Evolutionary conservation across 768 basidiomycete genomes (phyloP).

Genomic region (Suillus placidus): DNA sequence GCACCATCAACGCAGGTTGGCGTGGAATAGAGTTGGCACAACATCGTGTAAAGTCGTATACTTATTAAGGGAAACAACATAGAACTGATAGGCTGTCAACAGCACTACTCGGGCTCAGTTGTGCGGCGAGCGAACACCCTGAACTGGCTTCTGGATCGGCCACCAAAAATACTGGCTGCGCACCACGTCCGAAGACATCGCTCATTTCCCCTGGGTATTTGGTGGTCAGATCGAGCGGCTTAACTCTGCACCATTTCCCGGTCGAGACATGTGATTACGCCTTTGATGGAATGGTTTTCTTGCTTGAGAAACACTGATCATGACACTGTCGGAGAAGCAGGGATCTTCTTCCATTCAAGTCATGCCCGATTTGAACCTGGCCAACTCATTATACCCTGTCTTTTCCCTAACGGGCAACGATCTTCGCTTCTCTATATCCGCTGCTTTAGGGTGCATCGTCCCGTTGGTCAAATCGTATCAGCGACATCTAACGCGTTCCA

Average conservation of each 20-base stretch:
- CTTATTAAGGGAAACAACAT: background rate
- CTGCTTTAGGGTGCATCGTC: constrained; percentile 33
- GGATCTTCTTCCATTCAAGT: background rate
- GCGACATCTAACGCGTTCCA: background rate
- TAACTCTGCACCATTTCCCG: background rate
- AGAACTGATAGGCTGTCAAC: background rate
- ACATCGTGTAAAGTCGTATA: background rate
- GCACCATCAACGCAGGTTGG: background rate
- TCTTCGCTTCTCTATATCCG: constrained; percentile 30
- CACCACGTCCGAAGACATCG: background rate
- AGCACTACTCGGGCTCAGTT: background rate
- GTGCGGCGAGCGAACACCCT: background rate
- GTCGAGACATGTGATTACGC: background rate
- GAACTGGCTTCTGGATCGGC: background rate
- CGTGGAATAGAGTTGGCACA: background rate
- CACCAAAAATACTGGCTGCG: background rate
- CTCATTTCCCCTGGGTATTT: background rate
- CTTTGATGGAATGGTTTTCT: background rate
- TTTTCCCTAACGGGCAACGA: constrained; percentile 26
- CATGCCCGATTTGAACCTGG: background rate
- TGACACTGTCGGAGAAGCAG: background rate
- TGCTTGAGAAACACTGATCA: background rate
- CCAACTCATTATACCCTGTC: too few species aligned
- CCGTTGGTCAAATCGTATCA: constrained; percentile 13
- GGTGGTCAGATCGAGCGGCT: background rate